Evolutionary conservation across 2,329 filamentous ascomycete species (phyloP).

Genomic region (Pseudopyricularia cyperi): DNA sequence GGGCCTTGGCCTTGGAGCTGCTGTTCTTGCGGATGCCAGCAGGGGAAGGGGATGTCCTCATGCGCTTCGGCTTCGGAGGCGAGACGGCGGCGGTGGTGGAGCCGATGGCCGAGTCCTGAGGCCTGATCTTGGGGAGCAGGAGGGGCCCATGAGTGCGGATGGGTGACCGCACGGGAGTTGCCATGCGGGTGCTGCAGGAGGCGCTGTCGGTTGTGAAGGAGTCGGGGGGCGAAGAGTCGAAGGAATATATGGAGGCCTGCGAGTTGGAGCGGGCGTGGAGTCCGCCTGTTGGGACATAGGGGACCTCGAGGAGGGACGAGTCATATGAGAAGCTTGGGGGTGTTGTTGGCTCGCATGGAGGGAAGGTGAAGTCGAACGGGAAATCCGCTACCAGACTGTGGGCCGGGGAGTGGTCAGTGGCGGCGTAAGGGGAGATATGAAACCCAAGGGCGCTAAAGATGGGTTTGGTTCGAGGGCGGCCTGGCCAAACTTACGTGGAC

Average conservation of each 20-base stretch:
- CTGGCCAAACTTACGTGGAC: constrained; percentile 25
- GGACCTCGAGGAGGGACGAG: constrained; percentile 40
- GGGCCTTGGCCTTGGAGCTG: constrained; percentile 19
- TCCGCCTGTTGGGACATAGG: constrained; percentile 27
- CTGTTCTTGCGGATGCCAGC: constrained; percentile 8
- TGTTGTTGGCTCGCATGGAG: constrained; percentile 35
- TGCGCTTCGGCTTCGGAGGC: constrained; percentile 38
- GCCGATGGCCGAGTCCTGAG: constrained; percentile 67
- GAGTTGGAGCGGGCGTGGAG: constrained; percentile 50
- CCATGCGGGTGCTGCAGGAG: constrained; percentile 44
- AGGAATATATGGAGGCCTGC: constrained; percentile 54
- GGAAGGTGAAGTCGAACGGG: constrained; percentile 48
- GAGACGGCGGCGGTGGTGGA: constrained; percentile 32
- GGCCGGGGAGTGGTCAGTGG: constrained; percentile 3
- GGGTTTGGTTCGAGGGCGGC: neutral
- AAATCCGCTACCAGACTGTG: constrained; percentile 48
- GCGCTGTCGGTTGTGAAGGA: constrained; percentile 31
- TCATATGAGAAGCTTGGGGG: constrained; percentile 43
- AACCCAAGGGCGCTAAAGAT: neutral
- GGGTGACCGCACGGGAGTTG: constrained; percentile 57
- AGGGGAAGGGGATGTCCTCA: constrained; percentile 38
- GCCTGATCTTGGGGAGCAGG: constrained; percentile 73
- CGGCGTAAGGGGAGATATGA: neutral
- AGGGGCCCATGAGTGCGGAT: constrained; percentile 68
- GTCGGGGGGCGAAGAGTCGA: constrained; percentile 51